Conservation (phyloP, 176 grass and related monocot species). For the Bromus sterilis region DNA sequence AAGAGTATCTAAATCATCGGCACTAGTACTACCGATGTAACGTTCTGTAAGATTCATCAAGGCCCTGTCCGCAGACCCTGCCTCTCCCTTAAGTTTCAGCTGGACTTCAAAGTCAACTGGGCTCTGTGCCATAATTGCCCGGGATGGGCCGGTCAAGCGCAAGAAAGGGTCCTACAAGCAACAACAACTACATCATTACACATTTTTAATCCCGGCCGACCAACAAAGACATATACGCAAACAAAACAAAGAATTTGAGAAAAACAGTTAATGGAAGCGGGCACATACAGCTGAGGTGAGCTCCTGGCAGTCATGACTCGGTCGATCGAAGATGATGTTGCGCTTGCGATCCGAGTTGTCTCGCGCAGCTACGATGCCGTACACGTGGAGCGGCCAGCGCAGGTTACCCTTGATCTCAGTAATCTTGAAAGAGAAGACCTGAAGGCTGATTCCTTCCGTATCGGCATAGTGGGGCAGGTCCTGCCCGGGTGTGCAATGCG, state of each 20-base stretch:
- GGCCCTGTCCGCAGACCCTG: neutral
- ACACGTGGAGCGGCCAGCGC: neutral
- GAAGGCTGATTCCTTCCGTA: neutral
- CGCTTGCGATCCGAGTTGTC: neutral
- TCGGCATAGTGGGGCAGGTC: neutral
- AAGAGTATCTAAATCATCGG: neutral
- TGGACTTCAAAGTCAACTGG: neutral
- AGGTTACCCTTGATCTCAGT: neutral
- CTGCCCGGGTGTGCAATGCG: neutral
- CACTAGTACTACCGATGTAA: neutral
- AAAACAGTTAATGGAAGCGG: neutral
- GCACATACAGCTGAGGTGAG: neutral
- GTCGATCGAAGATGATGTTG: neutral
- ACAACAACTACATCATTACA: neutral
- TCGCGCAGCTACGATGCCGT: neutral
- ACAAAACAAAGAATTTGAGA: neutral
- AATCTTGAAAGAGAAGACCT: neutral
- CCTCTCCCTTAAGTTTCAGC: neutral
- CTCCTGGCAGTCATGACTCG: neutral
- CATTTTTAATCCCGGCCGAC: too few species aligned
- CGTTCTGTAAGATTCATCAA: neutral
- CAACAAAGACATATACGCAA: neutral
- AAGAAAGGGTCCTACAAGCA: neutral
- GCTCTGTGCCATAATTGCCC: neutral
- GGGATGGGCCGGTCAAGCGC: neutral